Percentiles rank a stretch among this genome's conserved stretches.
These are phyloP conservation scores for Endoconidiophora laricicola DNA, from an alignment of 2,329 filamentous ascomycete genomes.

Conservation along the genomic window DNA sequence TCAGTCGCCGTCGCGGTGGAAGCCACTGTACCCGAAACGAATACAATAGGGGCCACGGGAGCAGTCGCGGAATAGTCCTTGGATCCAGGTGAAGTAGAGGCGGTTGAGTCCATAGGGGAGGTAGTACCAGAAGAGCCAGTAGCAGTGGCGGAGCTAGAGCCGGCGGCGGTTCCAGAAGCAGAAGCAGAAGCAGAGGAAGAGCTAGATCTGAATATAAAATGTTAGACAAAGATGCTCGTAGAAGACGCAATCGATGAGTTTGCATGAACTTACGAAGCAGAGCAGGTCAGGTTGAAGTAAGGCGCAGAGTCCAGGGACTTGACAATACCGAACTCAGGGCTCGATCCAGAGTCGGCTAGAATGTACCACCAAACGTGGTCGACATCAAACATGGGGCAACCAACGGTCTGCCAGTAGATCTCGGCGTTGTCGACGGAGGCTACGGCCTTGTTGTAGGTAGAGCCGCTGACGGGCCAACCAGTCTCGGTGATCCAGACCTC, in stretches of 20 bases:
- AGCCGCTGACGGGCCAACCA: slow-evolving; percentile 65
- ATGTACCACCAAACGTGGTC: slow-evolving; percentile 63
- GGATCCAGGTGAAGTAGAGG: background rate
- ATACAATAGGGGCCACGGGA: background rate
- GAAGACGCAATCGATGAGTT: slow-evolving; percentile 13
- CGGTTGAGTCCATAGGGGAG: background rate
- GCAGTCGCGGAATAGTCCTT: background rate
- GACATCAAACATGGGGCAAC: slow-evolving; percentile 50
- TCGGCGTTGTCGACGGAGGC: slow-evolving; percentile 52
- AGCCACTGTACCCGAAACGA: background rate
- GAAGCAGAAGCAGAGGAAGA: slow-evolving; percentile 1
- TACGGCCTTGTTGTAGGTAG: slow-evolving; percentile 42
- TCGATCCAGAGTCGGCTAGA: slow-evolving; percentile 47
- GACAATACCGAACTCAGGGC: slow-evolving; percentile 53
- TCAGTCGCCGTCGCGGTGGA: background rate
- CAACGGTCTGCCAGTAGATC: slow-evolving; percentile 66
- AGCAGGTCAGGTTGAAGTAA: slow-evolving; percentile 47
- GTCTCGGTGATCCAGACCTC: slow-evolving; percentile 78
- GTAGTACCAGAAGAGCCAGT: slow-evolving; percentile 9
- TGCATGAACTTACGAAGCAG: slow-evolving; percentile 16
- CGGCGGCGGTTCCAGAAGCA: background rate
- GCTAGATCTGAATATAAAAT: slow-evolving; percentile 4
- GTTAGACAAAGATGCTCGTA: slow-evolving; percentile 8
- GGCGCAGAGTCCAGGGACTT: slow-evolving; percentile 37
- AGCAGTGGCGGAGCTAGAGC: slow-evolving; percentile 2